Base-by-base conservation (phyloP, 495 filamentous ascomycete genomes). In the Aspergillus affinis region DNA sequence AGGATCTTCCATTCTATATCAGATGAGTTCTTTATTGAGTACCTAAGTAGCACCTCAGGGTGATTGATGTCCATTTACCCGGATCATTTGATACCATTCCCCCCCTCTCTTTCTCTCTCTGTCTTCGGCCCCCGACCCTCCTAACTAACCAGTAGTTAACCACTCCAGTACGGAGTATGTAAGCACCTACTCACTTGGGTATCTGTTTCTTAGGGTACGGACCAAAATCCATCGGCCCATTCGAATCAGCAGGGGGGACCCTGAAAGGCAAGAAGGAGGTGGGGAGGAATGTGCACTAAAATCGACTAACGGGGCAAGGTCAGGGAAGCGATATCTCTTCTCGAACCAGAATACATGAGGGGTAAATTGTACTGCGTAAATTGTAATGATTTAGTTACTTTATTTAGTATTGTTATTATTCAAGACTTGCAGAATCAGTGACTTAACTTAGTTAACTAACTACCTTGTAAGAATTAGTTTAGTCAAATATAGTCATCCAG, bases 211-310 rank as follows among this genome's bases (percentile, higher is more conserved):
- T 54, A 54, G 52, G 36, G 41, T 54, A 44, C 36, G 32, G 30
- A 54, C 30, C 26, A 32, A 54, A 20, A 44, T 46, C 18, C 48
- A 20, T 49, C 19, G 48, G 48, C 23, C 32, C 52, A 17, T 44
- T 54, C 6, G 45, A 54, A 20, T 30, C 21, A 44, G 32, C 32
- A 54, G 32, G 36, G 52, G 45, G 52, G 27, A 54, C 52, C 52
- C 52, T 46, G 52, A 32, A 29, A n/a, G 55, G 46, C 49, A 57
- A 57, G 48, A 49, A 29, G 48, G 46, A 48, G 46, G 46, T 36
- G 55, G 55, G 44, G 55, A 57, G 46, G 55, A 57, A 57, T 57
- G 55, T 29, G 48, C 55, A 49, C 55, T 57, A 57, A 48, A n/a
- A 49, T 29, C 55, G 29, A 57, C 44, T 49, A 27, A 49, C 44